phyloP scores from a whole-genome alignment of 306 rosid genomes.

The Prunus campanulata region DNA sequence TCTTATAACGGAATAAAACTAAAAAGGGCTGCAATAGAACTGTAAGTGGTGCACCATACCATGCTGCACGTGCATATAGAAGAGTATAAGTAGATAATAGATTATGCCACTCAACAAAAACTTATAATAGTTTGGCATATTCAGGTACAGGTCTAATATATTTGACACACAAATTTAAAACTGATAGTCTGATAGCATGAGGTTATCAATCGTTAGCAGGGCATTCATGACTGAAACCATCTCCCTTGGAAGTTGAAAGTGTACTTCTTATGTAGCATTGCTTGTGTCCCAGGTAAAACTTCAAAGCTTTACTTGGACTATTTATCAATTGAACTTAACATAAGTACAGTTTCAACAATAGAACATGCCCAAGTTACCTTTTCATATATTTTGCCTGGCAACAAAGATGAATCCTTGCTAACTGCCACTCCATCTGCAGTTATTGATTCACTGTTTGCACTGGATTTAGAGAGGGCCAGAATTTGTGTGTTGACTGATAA shows the following conservation, averaged over 20 bases:
- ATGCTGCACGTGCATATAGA: background rate
- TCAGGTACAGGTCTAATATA: background rate
- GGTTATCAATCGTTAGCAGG: no score
- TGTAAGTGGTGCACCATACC: background rate
- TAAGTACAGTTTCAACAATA: background rate
- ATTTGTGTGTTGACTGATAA: constrained; percentile 38
- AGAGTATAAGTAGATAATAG: background rate
- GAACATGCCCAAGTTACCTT: constrained; percentile 38
- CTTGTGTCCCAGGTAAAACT: background rate
- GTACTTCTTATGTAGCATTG: background rate
- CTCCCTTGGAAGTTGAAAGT: background rate
- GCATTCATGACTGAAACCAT: background rate
- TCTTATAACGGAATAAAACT: background rate
- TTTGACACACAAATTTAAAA: background rate
- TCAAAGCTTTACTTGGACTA: background rate
- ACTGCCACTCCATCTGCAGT: constrained; percentile 27
- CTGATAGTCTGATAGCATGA: background rate
- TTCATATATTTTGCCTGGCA: constrained; percentile 28
- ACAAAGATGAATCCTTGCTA: constrained; percentile 28
- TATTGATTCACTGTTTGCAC: constrained; percentile 28
- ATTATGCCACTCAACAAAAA: background rate
- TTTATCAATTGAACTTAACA: background rate
- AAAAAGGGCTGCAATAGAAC: background rate
- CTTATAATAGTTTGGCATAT: background rate
- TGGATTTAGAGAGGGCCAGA: constrained; percentile 15